Evolutionary conservation across 2,329 filamentous ascomycete genomes (phyloP).

Genomic region (Exophiala oligosperma): DNA sequence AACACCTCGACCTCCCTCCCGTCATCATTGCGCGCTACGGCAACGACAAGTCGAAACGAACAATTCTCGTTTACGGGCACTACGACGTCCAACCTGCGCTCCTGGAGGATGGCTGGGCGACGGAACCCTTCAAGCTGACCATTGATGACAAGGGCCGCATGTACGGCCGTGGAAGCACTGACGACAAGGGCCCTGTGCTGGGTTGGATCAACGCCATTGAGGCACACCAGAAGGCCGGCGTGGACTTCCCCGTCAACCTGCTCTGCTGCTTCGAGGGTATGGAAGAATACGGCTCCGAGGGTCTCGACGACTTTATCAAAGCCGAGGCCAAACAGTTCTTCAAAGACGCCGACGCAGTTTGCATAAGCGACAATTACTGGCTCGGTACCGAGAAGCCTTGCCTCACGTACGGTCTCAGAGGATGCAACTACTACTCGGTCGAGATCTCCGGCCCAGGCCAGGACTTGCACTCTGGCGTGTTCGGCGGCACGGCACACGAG

Average conservation of each 20-base stretch:
- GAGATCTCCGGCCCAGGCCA: conserved; percentile 88
- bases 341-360: conserved; percentile 91
- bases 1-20: conserved; percentile 86
- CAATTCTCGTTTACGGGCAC: conserved; percentile 95
- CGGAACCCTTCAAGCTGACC: conserved; percentile 85
- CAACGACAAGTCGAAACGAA: conserved; percentile 87
- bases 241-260: conserved; percentile 95
- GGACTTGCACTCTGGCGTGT: conserved; percentile 95
- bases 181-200: conserved; percentile 96
- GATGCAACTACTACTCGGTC: conserved; percentile 96
- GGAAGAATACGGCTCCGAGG: conserved; percentile 98
- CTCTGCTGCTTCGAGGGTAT: conserved; percentile 99
- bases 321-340: conserved; percentile 92
- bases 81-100: conserved; percentile 97
- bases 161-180: conserved; percentile 92
- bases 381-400: conserved; percentile 98
- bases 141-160: conserved; percentile 91
- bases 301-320: conserved; percentile 90
- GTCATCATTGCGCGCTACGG: conserved; percentile 92
- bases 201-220: conserved; percentile 99
- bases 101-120: conserved; percentile 92
- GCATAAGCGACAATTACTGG: conserved; percentile 99
- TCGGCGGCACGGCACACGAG: conserved; percentile 93
- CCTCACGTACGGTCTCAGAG: conserved; percentile 92
- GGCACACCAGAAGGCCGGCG: conserved; percentile 89